Percentiles rank a stretch among this genome's conserved stretches.
These are phyloP conservation scores for Haplosporangium sp. DNA, from an alignment of 371 early-diverging fungal species.

Conservation along the genomic window DNA sequence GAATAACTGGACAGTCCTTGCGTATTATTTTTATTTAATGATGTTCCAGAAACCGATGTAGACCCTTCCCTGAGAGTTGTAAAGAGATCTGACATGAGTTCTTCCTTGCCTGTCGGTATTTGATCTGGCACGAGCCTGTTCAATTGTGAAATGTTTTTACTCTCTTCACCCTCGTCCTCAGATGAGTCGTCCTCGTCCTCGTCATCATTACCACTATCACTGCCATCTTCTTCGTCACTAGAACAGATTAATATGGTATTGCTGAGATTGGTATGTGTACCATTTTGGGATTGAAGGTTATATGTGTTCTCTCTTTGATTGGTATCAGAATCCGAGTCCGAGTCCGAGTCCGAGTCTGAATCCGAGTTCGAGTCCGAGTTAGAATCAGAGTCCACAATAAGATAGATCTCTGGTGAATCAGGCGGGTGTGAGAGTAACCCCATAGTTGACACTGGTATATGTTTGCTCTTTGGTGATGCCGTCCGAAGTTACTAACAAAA, in stretches of 20 bases:
- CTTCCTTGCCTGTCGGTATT: no score
- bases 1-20: no score
- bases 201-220: conserved; percentile 1
- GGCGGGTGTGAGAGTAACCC: background rate
- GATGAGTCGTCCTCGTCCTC: background rate
- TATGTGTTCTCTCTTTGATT: background rate
- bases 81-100: no score
- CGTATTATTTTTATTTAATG: no score
- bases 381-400: background rate
- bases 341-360: no score
- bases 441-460: background rate
- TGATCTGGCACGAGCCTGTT: no score
- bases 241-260: conserved; percentile 15
- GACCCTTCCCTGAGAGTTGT: no score
- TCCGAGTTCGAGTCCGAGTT: background rate
- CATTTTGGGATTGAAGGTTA: no score
- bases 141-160: no score
- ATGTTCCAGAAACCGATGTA: no score
- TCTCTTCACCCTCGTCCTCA: conserved; percentile 2
- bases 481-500: background rate
- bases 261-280: background rate
- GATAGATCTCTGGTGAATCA: background rate
- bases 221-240: background rate
- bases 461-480: background rate
- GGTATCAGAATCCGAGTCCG: background rate